Percentiles rank a stretch among this genome's conserved stretches.
These are phyloP conservation scores for Telfairia occidentalis DNA, from an alignment of 331 rosid genomes.

Conservation along the genomic window DNA sequence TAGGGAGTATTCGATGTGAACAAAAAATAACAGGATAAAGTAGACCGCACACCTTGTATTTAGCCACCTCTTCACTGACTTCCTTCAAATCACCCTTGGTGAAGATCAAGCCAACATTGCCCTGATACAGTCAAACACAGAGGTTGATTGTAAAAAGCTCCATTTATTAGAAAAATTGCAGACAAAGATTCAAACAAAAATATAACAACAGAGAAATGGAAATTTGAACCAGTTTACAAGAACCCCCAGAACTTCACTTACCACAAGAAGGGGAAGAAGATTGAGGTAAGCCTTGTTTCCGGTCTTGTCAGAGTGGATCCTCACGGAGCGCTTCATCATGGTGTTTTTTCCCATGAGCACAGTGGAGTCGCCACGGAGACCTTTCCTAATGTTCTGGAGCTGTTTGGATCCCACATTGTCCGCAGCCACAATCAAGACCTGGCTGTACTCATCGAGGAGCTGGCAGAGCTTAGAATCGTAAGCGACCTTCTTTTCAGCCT, in stretches of 20 bases:
- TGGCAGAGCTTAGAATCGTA: slow-evolving; percentile 70
- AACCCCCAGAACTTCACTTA: slow-evolving; percentile 7
- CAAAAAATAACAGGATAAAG: not conserved
- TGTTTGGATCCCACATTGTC: slow-evolving; percentile 87
- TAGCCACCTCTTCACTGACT: slow-evolving; percentile 73
- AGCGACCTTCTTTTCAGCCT: slow-evolving; percentile 65
- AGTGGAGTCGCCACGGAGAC: slow-evolving; percentile 71
- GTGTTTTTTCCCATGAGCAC: slow-evolving; percentile 97
- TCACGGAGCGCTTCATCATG: slow-evolving; percentile 83
- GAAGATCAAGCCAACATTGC: slow-evolving; percentile 76
- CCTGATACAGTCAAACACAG: slow-evolving; percentile 20
- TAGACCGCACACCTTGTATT: slow-evolving; percentile 49
- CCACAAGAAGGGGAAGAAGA: slow-evolving; percentile 77
- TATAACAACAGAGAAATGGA: not conserved
- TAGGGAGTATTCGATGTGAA: not conserved
- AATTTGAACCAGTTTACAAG: not conserved
- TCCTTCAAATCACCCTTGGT: slow-evolving; percentile 91
- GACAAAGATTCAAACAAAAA: not conserved
- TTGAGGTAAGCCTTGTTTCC: slow-evolving; percentile 54
- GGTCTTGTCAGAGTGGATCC: slow-evolving; percentile 65
- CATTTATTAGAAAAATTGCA: not conserved
- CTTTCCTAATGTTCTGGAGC: slow-evolving; percentile 68
- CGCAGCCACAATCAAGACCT: slow-evolving; percentile 68
- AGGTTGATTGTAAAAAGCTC: not conserved
- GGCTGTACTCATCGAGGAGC: slow-evolving; percentile 53